Conservation (phyloP, 108 stramenopile species). For the Thalassiosira profunda region DNA sequence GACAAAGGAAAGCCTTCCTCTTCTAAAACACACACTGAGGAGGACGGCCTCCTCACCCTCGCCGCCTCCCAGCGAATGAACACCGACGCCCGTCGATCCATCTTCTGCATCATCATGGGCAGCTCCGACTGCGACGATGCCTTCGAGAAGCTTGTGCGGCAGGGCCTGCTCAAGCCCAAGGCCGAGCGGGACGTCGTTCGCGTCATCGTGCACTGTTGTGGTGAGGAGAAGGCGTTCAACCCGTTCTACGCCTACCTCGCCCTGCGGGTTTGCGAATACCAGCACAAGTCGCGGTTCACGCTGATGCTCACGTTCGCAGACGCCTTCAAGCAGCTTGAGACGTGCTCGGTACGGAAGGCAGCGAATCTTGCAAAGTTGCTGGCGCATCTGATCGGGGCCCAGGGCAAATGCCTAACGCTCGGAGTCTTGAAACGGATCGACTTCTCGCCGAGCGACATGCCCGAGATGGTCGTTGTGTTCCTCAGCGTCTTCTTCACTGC, state of each 20-base stretch:
- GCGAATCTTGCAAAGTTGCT: constrained; percentile 92
- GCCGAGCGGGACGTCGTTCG: constrained; percentile 93
- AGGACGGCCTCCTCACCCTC: constrained; percentile 68
- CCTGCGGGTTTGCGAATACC: constrained; percentile 90
- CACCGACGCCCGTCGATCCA: constrained; percentile 87
- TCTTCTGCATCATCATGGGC: constrained; percentile 96
- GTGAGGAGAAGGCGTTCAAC: constrained; percentile 92
- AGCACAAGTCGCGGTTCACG: constrained; percentile 90
- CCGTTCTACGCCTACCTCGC: constrained; percentile 94
- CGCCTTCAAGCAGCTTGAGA: constrained; percentile 90
- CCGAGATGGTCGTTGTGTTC: constrained; percentile 76
- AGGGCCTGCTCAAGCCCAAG: constrained; percentile 85
- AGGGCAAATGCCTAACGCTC: constrained; percentile 60
- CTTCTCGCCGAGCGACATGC: constrained; percentile 73
- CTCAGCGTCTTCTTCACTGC: constrained; percentile 74
- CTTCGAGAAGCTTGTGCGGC: constrained; percentile 90
- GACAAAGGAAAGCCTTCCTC: constrained; percentile 4
- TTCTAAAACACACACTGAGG: constrained; percentile 29
- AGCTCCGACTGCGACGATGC: constrained; percentile 93
- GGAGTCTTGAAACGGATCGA: constrained; percentile 85
- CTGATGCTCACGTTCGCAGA: constrained; percentile 97
- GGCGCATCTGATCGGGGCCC: constrained; percentile 79
- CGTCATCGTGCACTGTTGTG: constrained; percentile 95
- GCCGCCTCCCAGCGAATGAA: constrained; percentile 96
- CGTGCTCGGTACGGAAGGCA: constrained; percentile 71